phyloP scores from a whole-genome alignment of 2,329 filamentous ascomycete genomes.

The Trichothecium sympodiale region DNA sequence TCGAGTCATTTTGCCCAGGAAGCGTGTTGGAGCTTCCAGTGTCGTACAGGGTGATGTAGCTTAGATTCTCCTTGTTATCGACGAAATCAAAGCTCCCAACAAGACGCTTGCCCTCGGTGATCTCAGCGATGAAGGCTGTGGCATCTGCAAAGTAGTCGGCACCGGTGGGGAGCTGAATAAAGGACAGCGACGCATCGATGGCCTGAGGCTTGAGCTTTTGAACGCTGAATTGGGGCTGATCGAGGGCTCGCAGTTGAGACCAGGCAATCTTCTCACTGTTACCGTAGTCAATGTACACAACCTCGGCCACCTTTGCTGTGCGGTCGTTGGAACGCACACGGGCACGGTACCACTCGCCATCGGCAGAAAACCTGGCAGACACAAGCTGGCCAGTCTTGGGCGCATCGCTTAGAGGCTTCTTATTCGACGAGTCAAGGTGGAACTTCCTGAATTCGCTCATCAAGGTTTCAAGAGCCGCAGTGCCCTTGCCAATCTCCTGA shows the following conservation, averaged over 20 bases:
- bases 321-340: conserved; percentile 88
- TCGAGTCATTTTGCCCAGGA: conserved; percentile 56
- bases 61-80: conserved; percentile 64
- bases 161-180: conserved; percentile 76
- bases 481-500: conserved; percentile 81
- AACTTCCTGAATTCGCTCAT: conserved; percentile 89
- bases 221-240: conserved; percentile 64
- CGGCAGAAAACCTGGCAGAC: conserved; percentile 79
- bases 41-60: conserved; percentile 84
- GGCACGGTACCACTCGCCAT: conserved; percentile 90
- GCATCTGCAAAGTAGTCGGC: conserved; percentile 77
- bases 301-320: conserved; percentile 75
- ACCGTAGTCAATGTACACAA: conserved; percentile 92
- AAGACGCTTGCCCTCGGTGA: conserved; percentile 64
- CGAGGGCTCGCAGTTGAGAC: conserved; percentile 71
- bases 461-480: conserved; percentile 70
- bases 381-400: conserved; percentile 90
- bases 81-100: conserved; percentile 87
- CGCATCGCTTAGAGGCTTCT: conserved; percentile 56
- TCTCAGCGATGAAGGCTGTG: conserved; percentile 61
- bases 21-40: conserved; percentile 47
- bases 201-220: conserved; percentile 83
- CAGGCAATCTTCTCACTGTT: conserved; percentile 86
- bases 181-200: conserved; percentile 73
- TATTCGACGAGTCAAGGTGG: conserved; percentile 76